Evolutionary conservation across 495 filamentous ascomycete species (phyloP), one percentile per base, ranked within the genome.

Genomic region (Hyphodiscus hymeniophilus): DNA sequence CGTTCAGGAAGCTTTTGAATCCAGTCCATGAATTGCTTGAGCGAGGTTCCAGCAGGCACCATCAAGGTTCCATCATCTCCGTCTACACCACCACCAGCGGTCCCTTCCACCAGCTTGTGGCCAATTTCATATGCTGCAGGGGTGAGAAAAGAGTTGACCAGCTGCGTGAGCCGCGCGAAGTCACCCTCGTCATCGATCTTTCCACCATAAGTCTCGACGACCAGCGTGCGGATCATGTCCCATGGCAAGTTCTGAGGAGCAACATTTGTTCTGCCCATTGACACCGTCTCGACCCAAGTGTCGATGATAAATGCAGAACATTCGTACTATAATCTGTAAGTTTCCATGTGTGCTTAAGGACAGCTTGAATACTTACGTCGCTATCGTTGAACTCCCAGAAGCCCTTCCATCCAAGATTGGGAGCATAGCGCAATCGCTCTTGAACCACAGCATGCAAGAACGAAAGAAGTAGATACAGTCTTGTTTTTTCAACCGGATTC

Each of bases 311-410:
- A 87, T 45, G 87, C 88, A 13, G 84, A 94, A 70, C 92, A 97
- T 71, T 99, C 90, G 63, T 97, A 97, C 89, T 96, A 57, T 54
- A 47, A 3, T 46, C 23, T 41, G 36, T 66, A 61, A 71, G 68
- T 61, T 52, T 57, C 59, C 48, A 26, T 48, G 15, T 17, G 11
- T 28, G 3, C 40, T 42, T 26, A n/a, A 20, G 42, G 36, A 16
- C 13, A 10, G 24, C 10, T 12, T 20, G 10, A 24, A 42, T 38
- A 78, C 89, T 84, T 78, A 96, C 90, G 67, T 98, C 92, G 55
- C 90, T 94, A 64, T 99, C 92, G 61, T 99, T 99, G 63, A 99
- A 99, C 69, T 99, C 92, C 92, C 92, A 99, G 75, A 95, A 95
- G 47, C 88, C 87, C 71, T 95, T 95, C 92, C 94, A 97, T 43